Conservation (phyloP, 306 rosid genomes). For the Citrullus amarus region DNA sequence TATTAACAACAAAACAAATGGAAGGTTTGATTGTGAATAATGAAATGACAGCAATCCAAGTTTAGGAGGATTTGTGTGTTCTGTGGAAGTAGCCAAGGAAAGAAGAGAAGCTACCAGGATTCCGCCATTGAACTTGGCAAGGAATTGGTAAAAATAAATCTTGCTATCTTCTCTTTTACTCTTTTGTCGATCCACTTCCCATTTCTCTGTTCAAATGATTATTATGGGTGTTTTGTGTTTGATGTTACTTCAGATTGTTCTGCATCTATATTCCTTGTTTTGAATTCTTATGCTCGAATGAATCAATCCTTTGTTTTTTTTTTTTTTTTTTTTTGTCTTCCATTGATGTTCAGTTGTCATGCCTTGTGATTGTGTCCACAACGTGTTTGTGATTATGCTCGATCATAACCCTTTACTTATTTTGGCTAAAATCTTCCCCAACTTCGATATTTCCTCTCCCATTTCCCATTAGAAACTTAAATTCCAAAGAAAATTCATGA, state of each 20-base stretch:
- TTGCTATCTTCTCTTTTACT: not conserved
- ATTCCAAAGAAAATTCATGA: not conserved
- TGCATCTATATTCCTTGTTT: not conserved
- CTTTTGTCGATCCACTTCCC: not conserved
- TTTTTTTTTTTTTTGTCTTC: too few species aligned
- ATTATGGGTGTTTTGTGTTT: not conserved
- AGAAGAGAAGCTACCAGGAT: slow-evolving; percentile 81
- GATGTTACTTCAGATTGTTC: not conserved
- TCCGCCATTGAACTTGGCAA: slow-evolving; percentile 95
- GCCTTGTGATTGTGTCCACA: not conserved
- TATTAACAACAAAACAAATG: not conserved
- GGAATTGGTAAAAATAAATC: slow-evolving; percentile 54
- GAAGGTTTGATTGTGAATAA: slow-evolving; percentile 10
- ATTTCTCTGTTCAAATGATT: not conserved
- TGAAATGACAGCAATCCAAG: slow-evolving; percentile 52
- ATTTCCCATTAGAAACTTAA: not conserved
- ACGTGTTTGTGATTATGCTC: slow-evolving; percentile 1
- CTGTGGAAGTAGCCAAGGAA: slow-evolving; percentile 98
- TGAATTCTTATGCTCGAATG: not conserved
- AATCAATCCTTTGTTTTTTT: not conserved
- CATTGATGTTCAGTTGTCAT: not conserved
- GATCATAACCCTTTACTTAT: not conserved
- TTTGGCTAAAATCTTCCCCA: not conserved
- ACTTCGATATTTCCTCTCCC: not conserved
- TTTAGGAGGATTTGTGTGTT: slow-evolving; percentile 90